Percentiles rank a stretch among this genome's conserved stretches.
phyloP scores from a whole-genome alignment of 345 rosid species.

The Linum lewisii region DNA sequence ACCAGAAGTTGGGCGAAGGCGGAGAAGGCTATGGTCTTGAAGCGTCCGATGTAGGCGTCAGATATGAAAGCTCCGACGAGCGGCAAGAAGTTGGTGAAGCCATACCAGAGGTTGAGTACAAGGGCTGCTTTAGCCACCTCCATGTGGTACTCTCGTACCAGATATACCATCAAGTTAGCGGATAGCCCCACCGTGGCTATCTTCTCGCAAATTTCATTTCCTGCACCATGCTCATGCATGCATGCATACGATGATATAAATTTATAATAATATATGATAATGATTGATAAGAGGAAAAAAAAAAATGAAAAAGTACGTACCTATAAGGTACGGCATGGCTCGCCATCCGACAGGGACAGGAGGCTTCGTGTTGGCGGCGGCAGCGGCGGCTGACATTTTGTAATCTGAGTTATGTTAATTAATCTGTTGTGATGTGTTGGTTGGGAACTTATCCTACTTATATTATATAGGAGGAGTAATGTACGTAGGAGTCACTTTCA shows the following conservation, averaged over 20 bases:
- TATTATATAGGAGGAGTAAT: too few relatives aligned
- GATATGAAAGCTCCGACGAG: conserved; percentile 26
- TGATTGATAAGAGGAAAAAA: too few relatives aligned
- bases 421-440: too few relatives aligned
- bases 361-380: conserved; percentile 18
- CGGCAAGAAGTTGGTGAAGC: conserved; percentile 32
- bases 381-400: not conserved
- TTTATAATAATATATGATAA: too few relatives aligned
- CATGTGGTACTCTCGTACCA: conserved; percentile 20
- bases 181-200: conserved; percentile 31
- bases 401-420: too few relatives aligned
- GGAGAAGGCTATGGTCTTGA: conserved; percentile 20
- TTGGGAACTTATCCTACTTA: too few relatives aligned
- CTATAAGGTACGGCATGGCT: conserved; percentile 71
- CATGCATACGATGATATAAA: too few relatives aligned
- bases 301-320: conserved; percentile 20
- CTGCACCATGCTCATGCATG: too few relatives aligned
- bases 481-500: too few relatives aligned
- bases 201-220: conserved; percentile 46
- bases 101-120: conserved; percentile 26
- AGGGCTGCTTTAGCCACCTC: conserved; percentile 30
- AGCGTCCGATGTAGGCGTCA: conserved; percentile 20
- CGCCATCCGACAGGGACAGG: conserved; percentile 84
- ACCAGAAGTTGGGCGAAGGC: conserved; percentile 38
- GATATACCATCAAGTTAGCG: conserved; percentile 32